Conservation (phyloP, 192 early-diverging fungal genomes). For the Helicostylum pulchrum region DNA sequence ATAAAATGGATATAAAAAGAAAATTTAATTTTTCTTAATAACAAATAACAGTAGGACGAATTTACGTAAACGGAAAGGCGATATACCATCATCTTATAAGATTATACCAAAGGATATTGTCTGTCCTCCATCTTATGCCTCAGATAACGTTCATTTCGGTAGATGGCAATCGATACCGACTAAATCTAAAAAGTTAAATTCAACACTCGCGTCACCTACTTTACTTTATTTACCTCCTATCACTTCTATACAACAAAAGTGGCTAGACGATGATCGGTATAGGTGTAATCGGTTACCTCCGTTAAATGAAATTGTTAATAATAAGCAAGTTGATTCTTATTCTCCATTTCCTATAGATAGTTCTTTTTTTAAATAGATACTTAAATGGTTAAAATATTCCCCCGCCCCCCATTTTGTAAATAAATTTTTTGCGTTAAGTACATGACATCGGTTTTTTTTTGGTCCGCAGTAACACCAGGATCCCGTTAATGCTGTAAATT, state of each 20-base stretch:
- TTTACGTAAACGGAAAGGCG: conserved; percentile 9
- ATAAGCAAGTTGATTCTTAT: background rate
- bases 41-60: background rate
- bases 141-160: conserved; percentile 19
- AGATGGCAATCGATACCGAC: conserved; percentile 6
- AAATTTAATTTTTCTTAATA: background rate
- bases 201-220: background rate
- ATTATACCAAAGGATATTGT: conserved; percentile 1
- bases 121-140: conserved; percentile 1
- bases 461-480: too few species aligned
- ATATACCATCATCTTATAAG: background rate
- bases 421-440: too few species aligned
- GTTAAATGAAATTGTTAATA: background rate
- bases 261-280: background rate
- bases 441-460: too few species aligned
- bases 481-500: too few species aligned
- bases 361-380: background rate
- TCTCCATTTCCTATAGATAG: conserved; percentile 7
- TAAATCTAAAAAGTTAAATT: background rate
- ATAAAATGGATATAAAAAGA: conserved; percentile 1
- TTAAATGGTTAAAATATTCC: too few species aligned
- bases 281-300: conserved; percentile 6
- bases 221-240: background rate
- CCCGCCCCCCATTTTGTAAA: too few species aligned
- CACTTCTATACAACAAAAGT: background rate